A percentile compares a stretch with the other conserved stretches of the same genome.
These are phyloP conservation scores for Claviceps spartinae DNA, from an alignment of 2,329 filamentous ascomycete species.

Conservation along the genomic window DNA sequence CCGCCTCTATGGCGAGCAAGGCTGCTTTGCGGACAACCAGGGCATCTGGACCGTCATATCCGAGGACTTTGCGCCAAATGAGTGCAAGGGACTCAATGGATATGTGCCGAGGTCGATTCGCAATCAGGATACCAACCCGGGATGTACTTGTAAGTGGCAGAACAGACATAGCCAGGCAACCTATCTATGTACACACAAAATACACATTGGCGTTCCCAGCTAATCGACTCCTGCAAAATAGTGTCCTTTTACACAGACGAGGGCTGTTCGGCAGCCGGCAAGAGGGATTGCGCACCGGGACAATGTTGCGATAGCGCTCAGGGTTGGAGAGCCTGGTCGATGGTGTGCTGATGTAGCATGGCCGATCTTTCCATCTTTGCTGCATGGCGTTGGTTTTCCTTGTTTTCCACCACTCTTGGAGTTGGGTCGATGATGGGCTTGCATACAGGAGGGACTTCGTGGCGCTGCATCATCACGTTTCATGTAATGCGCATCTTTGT, in stretches of 20 bases:
- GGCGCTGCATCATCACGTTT: no score
- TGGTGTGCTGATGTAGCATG: neutral
- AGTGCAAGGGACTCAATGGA: slow-evolving; percentile 10
- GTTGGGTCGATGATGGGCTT: no score
- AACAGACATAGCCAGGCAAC: no score
- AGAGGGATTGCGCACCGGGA: neutral
- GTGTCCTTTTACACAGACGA: slow-evolving; percentile 8
- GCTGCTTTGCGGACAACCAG: slow-evolving; percentile 10
- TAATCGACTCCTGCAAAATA: neutral
- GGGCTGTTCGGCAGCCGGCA: slow-evolving; percentile 2
- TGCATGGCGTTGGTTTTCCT: no score
- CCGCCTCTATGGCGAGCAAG: slow-evolving; percentile 10
- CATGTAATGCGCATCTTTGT: no score
- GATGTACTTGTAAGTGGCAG: slow-evolving; percentile 9
- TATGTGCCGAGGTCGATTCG: slow-evolving; percentile 7
- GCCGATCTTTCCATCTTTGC: no score
- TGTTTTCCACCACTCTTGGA: no score
- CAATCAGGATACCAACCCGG: slow-evolving; percentile 7
- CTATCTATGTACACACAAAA: neutral
- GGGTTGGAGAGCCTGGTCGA: slow-evolving; percentile 4
- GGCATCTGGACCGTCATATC: slow-evolving; percentile 16
- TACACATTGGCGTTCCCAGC: neutral
- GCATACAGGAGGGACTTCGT: no score
- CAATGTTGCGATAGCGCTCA: neutral
- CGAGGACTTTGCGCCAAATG: slow-evolving; percentile 9